A percentile compares a stretch with the other conserved stretches of the same genome.
Conservation (phyloP, 2,329 filamentous ascomycete species). For the Pyrenophora tritici-repentis region DNA sequence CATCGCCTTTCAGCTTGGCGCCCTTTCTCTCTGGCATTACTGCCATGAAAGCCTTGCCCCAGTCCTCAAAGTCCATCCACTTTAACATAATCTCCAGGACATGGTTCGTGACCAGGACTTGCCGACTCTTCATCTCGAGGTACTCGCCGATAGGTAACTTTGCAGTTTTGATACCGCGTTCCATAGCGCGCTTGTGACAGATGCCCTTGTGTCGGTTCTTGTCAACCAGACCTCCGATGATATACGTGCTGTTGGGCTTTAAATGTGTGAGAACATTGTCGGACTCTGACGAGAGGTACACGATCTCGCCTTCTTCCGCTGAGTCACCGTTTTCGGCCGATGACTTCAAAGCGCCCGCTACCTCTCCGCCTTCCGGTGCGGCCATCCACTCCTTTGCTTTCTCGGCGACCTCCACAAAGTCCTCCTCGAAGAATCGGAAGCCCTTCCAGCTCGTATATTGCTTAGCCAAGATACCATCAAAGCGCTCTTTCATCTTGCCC, state of each 20-base stretch:
- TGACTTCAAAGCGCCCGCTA: conserved; percentile 63
- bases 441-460: conserved; percentile 81
- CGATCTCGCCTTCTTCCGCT: conserved; percentile 61
- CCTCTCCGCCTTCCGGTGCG: conserved; percentile 59
- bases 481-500: conserved; percentile 74
- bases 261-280: conserved; percentile 80
- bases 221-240: conserved; percentile 93
- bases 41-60: conserved; percentile 84
- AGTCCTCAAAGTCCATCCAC: conserved; percentile 89
- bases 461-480: conserved; percentile 73
- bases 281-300: conserved; percentile 94
- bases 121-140: conserved; percentile 84
- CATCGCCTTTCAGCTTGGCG: conserved; percentile 63
- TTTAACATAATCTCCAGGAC: conserved; percentile 95
- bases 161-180: conserved; percentile 80
- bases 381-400: conserved; percentile 72
- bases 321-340: conserved; percentile 7
- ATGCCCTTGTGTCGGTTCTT: conserved; percentile 95
- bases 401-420: conserved; percentile 72
- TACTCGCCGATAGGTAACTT: conserved; percentile 95
- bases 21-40: conserved; percentile 93
- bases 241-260: conserved; percentile 86
- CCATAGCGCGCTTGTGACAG: conserved; percentile 80
- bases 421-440: conserved; percentile 71
- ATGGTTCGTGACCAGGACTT: conserved; percentile 91